Percentiles rank a stretch among this genome's conserved stretches.
Conservation (phyloP, 2,329 filamentous ascomycete species). For the Myriangium duriaei region DNA sequence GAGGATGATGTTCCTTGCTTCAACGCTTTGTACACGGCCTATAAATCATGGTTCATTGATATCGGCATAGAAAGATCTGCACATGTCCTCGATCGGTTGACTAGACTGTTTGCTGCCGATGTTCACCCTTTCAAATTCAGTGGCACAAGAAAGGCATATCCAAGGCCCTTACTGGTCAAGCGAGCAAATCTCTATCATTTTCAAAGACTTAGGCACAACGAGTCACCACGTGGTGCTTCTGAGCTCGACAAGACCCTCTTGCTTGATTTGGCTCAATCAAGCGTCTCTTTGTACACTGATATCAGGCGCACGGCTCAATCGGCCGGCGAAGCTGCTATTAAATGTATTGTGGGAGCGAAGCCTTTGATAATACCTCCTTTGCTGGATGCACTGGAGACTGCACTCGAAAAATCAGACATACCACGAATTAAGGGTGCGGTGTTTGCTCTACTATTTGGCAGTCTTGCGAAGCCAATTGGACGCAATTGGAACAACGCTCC, state of each 20-base stretch:
- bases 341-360: slow-evolving; percentile 76
- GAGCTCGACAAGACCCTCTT: slow-evolving; percentile 78
- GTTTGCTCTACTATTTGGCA: slow-evolving; percentile 82
- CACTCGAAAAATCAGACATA: slow-evolving; percentile 68
- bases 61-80: slow-evolving; percentile 93
- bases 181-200: slow-evolving; percentile 90
- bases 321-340: slow-evolving; percentile 84
- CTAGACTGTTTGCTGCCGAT: slow-evolving; percentile 73
- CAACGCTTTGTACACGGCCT: slow-evolving; percentile 81
- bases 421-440: slow-evolving; percentile 89
- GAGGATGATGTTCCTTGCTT: slow-evolving; percentile 96
- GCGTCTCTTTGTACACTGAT: slow-evolving; percentile 84
- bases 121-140: slow-evolving; percentile 89
- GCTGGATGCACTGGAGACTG: slow-evolving; percentile 62
- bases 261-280: slow-evolving; percentile 78
- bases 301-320: slow-evolving; percentile 89
- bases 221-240: slow-evolving; percentile 73
- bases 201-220: slow-evolving; percentile 87
- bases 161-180: slow-evolving; percentile 79
- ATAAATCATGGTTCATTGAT: slow-evolving; percentile 93
- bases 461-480: slow-evolving; percentile 72
- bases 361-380: slow-evolving; percentile 84
- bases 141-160: slow-evolving; percentile 82
- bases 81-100: slow-evolving; percentile 78
- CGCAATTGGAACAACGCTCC: slow-evolving; percentile 94